Evolutionary conservation across 2,329 filamentous ascomycete genomes (phyloP).

Genomic region (Colletotrichum simmondsii): DNA sequence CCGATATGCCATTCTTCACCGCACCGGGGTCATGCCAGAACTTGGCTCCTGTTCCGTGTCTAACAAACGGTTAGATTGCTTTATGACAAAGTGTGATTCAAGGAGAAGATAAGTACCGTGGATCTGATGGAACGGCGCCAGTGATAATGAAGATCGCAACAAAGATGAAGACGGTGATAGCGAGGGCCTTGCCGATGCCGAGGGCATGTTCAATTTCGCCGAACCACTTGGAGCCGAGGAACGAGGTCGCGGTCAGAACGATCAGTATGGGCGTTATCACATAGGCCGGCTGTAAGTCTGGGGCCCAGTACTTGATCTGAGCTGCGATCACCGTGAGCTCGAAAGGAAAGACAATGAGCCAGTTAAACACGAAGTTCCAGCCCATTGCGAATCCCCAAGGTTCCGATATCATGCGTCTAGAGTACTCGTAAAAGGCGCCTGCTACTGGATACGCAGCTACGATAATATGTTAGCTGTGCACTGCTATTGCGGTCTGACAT

Average conservation of each 20-base stretch:
- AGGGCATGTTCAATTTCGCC: conserved; percentile 63
- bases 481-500: background rate
- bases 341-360: conserved; percentile 49
- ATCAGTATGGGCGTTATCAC: conserved; percentile 53
- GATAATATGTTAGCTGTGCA: background rate
- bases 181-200: conserved; percentile 61
- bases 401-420: conserved; percentile 48
- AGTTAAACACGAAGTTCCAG: conserved; percentile 51
- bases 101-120: conserved; percentile 47
- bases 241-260: conserved; percentile 51
- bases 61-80: background rate
- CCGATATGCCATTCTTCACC: conserved; percentile 52
- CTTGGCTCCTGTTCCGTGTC: conserved; percentile 42
- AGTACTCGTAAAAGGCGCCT: conserved; percentile 52
- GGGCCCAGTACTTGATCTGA: conserved; percentile 44
- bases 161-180: conserved; percentile 67
- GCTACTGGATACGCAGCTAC: conserved; percentile 45
- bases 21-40: conserved; percentile 62
- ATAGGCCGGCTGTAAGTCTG: conserved; percentile 36
- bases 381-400: conserved; percentile 53
- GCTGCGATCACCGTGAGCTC: conserved; percentile 49
- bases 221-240: conserved; percentile 58
- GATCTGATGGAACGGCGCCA: conserved; percentile 58
- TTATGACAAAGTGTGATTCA: conserved; percentile 46
- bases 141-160: conserved; percentile 63